Evolutionary conservation across 371 early-diverging fungal species (phyloP).

Genomic region (Zychaea mexicana): DNA sequence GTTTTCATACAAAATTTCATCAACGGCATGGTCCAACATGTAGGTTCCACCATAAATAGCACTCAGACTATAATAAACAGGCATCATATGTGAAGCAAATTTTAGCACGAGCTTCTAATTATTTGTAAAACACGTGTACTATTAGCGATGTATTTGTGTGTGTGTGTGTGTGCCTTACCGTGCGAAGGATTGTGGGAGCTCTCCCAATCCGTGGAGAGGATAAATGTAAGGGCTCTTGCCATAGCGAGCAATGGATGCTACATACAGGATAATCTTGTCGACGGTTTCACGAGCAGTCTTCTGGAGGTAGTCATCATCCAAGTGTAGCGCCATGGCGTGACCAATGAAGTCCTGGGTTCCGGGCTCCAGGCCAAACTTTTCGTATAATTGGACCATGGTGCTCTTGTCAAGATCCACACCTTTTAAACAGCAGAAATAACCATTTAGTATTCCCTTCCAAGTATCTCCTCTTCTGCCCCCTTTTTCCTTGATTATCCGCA

Average conservation of each 20-base stretch:
- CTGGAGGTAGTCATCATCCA: constrained; percentile 92
- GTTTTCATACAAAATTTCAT: constrained; percentile 85
- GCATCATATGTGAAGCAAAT: too few relatives aligned
- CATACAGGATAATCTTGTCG: constrained; percentile 93
- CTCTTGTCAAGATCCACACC: constrained; percentile 74
- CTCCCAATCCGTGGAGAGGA: constrained; percentile 99
- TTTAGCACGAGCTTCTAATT: not conserved
- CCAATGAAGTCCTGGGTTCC: constrained; percentile 97
- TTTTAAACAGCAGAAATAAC: not conserved
- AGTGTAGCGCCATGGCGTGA: constrained; percentile 97
- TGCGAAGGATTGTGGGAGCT: constrained; percentile 99
- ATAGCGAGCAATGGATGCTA: constrained; percentile 93
- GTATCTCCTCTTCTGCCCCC: not conserved
- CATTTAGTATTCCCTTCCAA: not conserved
- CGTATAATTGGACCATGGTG: constrained; percentile 91
- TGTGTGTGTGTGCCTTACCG: constrained; percentile 57
- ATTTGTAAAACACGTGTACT: not conserved
- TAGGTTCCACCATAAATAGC: constrained; percentile 99
- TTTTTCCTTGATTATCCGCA: not conserved
- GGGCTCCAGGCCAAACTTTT: constrained; percentile 89
- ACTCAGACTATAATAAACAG: constrained; percentile 60
- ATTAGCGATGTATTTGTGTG: not conserved
- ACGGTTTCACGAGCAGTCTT: constrained; percentile 92
- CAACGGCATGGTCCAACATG: constrained; percentile 94
- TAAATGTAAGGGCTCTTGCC: constrained; percentile 99